Conservation (phyloP, 192 early-diverging fungal genomes). For the Jimgerdemannia flammicorona region DNA sequence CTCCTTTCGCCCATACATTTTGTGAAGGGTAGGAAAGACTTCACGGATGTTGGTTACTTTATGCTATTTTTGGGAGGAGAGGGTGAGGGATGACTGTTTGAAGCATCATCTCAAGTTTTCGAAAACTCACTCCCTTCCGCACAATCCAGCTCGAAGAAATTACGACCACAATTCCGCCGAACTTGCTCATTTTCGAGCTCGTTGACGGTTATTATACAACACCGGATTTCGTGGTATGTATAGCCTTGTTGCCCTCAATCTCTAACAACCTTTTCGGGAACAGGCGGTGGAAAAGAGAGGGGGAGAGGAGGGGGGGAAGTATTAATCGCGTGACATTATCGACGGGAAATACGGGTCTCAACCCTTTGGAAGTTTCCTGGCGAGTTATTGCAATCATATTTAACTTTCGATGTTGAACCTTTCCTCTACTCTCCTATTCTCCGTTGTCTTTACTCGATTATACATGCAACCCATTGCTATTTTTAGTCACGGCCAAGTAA, state of each 20-base stretch:
- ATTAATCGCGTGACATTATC: too few species aligned
- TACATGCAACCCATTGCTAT: slow-evolving; percentile 1
- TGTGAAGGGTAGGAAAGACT: too few species aligned
- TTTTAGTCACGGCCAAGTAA: neutral
- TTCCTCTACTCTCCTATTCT: neutral
- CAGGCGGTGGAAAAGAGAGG: neutral
- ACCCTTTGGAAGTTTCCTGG: too few species aligned
- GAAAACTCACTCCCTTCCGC: neutral
- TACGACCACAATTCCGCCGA: slow-evolving; percentile 33
- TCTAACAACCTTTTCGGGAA: neutral
- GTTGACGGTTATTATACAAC: slow-evolving; percentile 46
- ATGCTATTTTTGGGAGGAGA: too few species aligned
- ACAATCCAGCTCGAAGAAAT: neutral
- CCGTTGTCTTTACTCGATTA: neutral
- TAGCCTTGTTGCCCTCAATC: neutral
- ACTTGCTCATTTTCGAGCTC: slow-evolving; percentile 42
- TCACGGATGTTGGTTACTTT: too few species aligned
- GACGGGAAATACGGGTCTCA: too few species aligned
- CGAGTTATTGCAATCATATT: too few species aligned
- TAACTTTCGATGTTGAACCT: neutral
- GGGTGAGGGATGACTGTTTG: neutral
- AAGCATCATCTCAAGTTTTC: neutral
- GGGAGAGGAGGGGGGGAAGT: too few species aligned
- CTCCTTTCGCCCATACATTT: neutral
- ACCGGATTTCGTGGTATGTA: slow-evolving; percentile 35